Evolutionary conservation across 176 grass and related monocot genomes (phyloP).

Genomic region (Ampelocalamus luodianensis): DNA sequence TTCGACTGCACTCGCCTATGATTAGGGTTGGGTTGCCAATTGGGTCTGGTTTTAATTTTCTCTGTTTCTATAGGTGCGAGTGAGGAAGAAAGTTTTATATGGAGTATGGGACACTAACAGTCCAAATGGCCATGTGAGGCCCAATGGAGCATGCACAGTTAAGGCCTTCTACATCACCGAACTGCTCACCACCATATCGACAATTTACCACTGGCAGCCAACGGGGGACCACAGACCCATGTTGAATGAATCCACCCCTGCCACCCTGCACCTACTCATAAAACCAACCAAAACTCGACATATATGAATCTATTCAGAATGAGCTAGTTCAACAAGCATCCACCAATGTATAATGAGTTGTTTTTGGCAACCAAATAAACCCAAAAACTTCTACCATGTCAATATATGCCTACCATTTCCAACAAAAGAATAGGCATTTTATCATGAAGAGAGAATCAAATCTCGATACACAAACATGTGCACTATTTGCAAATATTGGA

Average conservation of each 20-base stretch:
- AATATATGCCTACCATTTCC: background rate
- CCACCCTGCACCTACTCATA: background rate
- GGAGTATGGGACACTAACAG: background rate
- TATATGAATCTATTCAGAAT: background rate
- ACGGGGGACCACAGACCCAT: background rate
- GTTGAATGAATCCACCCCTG: background rate
- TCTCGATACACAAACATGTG: background rate
- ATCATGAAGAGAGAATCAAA: conserved; percentile 1
- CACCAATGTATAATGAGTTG: background rate
- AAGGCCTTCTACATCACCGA: background rate
- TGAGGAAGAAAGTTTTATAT: background rate
- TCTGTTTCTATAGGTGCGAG: too few species aligned
- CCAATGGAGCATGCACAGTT: background rate
- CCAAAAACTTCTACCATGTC: background rate
- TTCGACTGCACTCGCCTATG: too few species aligned
- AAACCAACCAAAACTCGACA: background rate
- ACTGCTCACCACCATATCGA: background rate
- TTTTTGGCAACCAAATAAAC: background rate
- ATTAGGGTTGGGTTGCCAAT: too few species aligned
- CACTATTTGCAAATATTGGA: background rate
- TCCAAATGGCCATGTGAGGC: background rate
- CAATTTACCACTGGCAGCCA: background rate
- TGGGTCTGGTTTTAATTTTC: too few species aligned
- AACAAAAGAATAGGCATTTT: background rate
- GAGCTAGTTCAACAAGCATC: background rate